Evolutionary conservation across 768 basidiomycete species (phyloP).

Genomic region (Lactarius quietus): DNA sequence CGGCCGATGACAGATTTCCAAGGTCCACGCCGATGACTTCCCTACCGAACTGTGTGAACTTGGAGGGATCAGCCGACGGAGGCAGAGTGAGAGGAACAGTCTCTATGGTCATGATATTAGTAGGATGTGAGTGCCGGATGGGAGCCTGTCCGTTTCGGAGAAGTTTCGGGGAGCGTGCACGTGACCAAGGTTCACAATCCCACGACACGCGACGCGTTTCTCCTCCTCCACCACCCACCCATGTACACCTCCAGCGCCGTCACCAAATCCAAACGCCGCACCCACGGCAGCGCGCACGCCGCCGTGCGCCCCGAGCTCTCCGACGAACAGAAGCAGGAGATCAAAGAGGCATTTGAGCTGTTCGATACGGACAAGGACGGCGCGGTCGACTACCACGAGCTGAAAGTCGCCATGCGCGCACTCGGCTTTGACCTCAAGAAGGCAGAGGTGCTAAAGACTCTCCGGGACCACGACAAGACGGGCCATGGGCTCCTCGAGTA

Average conservation of each 20-base stretch:
- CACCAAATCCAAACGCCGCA: conserved; percentile 61
- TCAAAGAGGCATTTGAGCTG: conserved; percentile 97
- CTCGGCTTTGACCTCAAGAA: conserved; percentile 98
- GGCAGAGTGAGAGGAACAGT: conserved; percentile 66
- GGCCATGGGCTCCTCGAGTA: conserved; percentile 85
- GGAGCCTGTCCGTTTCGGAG: too few species aligned
- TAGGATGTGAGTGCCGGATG: too few species aligned
- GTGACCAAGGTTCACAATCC: not conserved
- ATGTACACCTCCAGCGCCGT: conserved; percentile 63
- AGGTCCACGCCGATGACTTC: conserved; percentile 74
- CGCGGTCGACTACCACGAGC: conserved; percentile 93
- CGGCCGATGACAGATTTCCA: conserved; percentile 51
- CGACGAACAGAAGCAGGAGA: conserved; percentile 91
- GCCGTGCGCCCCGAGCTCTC: conserved; percentile 79
- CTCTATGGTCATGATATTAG: conserved; percentile 61
- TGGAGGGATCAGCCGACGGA: conserved; percentile 60
- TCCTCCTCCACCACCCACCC: not conserved
- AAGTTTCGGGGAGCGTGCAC: too few species aligned
- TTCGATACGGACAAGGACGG: conserved; percentile 99
- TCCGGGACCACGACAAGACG: conserved; percentile 86
- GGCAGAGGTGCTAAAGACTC: conserved; percentile 92
- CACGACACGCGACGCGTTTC: conserved; percentile 11
- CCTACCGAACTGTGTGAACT: conserved; percentile 70
- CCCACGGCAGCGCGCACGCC: conserved; percentile 37
- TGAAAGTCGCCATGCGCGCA: conserved; percentile 98